Base-by-base conservation (phyloP, 345 rosid genomes). In the Eucalyptus caleyi region DNA sequence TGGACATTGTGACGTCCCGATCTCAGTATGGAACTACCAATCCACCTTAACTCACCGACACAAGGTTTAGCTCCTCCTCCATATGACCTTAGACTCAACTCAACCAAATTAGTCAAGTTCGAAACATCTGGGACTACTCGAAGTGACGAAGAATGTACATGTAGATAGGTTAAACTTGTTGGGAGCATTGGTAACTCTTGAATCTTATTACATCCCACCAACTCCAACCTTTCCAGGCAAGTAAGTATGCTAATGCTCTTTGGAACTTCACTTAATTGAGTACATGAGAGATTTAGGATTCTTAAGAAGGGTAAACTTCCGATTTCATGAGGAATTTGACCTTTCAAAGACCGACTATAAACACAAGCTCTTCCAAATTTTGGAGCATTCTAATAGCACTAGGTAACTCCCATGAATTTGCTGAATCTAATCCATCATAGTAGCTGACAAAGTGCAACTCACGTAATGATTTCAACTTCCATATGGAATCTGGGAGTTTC, bases 261-360 rank as follows among this genome's bases (percentile, higher is more conserved):
- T 67, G 77, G 77, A 67, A 67, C 3, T 67, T 67, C 40, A 32
- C 77, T 67, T 4, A 67, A 5, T 4, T 16, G 21, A 32, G 77
- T 67, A 1, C 3, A 0, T 67, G 40, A 7, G 0, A 67, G 77
- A 67, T 16, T 0, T 67, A 67, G 0, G 9, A 8, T n/a, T 16
- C 77, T 67, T 67, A 67, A 40, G 0, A n/a, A 30, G 40, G 11
- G 40, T 5, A 67, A 32, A 16, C 3, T n/a, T 67, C 77, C 11
- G 1, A 67, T 67, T 3, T 9, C 77, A 32, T 3, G 3, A 67
- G 77, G 11, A 67, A 67, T 34, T 67, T 67, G 77, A n/a, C 77
- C 77, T 67, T 67, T n/a, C 9, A 67, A 67, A 67, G 16, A n/a
- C 6, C 0, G 21, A n/a, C 37, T n/a, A 1, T 1, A 2, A 18